Conservation (phyloP, 2,329 filamentous ascomycete species). For the Talaromyces verruculosus region DNA sequence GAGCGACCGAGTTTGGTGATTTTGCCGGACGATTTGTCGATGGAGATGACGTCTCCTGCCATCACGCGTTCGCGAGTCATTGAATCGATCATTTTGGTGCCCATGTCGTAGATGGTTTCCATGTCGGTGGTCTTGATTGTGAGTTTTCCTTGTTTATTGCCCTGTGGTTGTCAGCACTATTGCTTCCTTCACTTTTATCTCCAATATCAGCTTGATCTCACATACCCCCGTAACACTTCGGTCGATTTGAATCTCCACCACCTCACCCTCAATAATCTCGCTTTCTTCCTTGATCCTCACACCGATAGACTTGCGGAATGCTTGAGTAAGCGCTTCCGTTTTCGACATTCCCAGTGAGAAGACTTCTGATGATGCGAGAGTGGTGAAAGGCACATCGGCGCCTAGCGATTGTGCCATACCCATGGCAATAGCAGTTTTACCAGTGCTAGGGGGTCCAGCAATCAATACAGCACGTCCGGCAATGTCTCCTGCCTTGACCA, state of each 20-base stretch:
- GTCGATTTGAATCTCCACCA: slow-evolving; percentile 98
- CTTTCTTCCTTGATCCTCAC: slow-evolving; percentile 98
- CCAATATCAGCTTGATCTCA: slow-evolving; percentile 16
- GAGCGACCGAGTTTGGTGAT: slow-evolving; percentile 96
- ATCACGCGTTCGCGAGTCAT: slow-evolving; percentile 99
- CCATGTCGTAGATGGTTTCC: slow-evolving; percentile 99
- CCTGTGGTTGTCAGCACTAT: slow-evolving; percentile 42
- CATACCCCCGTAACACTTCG: slow-evolving; percentile 83
- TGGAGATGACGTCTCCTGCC: slow-evolving; percentile 96
- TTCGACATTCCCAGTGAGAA: slow-evolving; percentile 99
- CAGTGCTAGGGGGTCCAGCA: slow-evolving; percentile 91
- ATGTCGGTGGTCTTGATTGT: slow-evolving; percentile 99
- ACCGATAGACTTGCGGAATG: slow-evolving; percentile 98
- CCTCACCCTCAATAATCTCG: slow-evolving; percentile 98
- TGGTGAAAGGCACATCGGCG: slow-evolving; percentile 92
- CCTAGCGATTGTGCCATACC: slow-evolving; percentile 97
- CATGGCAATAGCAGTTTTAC: slow-evolving; percentile 98
- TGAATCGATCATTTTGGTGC: slow-evolving; percentile 98
- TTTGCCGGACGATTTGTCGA: slow-evolving; percentile 97
- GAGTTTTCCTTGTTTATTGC: slow-evolving; percentile 96
- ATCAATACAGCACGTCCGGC: slow-evolving; percentile 92
- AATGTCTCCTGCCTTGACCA: slow-evolving; percentile 99
- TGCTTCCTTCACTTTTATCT: slow-evolving; percentile 22
- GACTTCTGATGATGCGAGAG: slow-evolving; percentile 92
- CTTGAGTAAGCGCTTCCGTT: slow-evolving; percentile 95